Base-by-base conservation (phyloP, 257 asterid species). In the Primulina huaijiensis region DNA sequence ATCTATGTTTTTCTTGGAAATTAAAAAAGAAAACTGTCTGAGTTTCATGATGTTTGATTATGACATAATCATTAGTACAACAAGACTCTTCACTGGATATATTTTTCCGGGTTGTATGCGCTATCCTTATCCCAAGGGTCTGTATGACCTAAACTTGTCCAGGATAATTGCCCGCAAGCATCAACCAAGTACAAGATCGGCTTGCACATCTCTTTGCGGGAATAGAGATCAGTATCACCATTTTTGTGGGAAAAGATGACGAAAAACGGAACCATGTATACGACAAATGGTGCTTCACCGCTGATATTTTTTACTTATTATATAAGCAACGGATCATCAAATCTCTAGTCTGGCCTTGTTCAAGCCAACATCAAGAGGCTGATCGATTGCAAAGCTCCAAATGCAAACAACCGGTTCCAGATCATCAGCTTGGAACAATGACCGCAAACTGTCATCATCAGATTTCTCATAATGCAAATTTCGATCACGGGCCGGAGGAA, bases 311-410 rank as follows among this genome's bases (percentile, higher is more conserved):
- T 40, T 19, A 21, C n/a, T 65, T 35, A 14, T 35, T 38, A 33
- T 38, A 33, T 56, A 21, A 50, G 27, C 9, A 16, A 55, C n/a
- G 46, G 38, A 43, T 67, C 30, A 59, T 56, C 29, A 62, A 60
- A 38, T 68, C 6, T 70, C 62, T 68, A 75, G n/a, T 14, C 53
- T 43, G 10, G 30, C 65, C 66, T 78, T 75, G 75, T 68, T 65
- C 53, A 68, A 75, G 35, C 80, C 80, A 68, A 75, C 33, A 53
- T 74, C 80, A 58, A 78, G 78, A 75, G 80, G 84, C 53, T 77
- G 84, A 77, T 84, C 86, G 34, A 82, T 64, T 10, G 77, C 70
- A 27, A 77, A 73, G 55, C 76, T 69, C 84, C 83, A 84, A 67
- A 79, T 77, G 78, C 83, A 68, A 57, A 79, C 89, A 1, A 84